These are phyloP conservation scores for Salvia splendens DNA, from an alignment of 257 asterid genomes.

Conservation along the genomic window DNA sequence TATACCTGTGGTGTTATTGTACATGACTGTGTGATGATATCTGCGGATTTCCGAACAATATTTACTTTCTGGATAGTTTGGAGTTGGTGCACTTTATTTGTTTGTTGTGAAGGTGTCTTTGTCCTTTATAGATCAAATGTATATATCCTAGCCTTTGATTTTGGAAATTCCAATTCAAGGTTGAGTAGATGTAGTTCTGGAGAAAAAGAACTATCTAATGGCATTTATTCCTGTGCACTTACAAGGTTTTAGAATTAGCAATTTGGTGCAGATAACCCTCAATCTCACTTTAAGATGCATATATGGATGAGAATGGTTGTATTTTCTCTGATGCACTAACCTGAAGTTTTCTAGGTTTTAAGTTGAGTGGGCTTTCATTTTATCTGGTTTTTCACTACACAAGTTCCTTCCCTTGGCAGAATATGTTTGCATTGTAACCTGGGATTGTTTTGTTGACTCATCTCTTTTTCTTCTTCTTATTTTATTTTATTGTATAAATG, in stretches of 20 bases:
- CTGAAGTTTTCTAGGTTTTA: constrained; percentile 18
- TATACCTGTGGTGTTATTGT: not conserved
- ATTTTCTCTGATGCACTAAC: not conserved
- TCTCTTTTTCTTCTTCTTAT: too few relatives aligned
- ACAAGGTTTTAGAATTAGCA: not conserved
- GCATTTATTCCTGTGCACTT: not conserved
- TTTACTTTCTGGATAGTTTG: not conserved
- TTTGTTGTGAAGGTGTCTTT: constrained; percentile 15
- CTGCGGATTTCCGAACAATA: not conserved
- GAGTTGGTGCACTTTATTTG: constrained; percentile 12
- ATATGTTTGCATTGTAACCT: constrained; percentile 2
- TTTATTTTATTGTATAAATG: not conserved
- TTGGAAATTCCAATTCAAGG: not conserved
- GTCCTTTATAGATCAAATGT: not conserved
- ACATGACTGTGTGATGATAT: constrained; percentile 13
- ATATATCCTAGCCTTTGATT: not conserved
- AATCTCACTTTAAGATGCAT: constrained; percentile 15
- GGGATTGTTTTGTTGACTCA: not conserved
- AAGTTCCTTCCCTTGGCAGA: constrained; percentile 19
- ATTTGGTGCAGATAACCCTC: not conserved
- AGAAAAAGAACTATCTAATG: not conserved
- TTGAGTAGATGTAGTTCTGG: constrained; percentile 14
- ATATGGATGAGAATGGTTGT: not conserved
- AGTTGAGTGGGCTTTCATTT: constrained; percentile 4
- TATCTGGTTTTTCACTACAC: constrained; percentile 1